Conservation (phyloP, 2,329 filamentous ascomycete genomes). For the Camillea tinctor region DNA sequence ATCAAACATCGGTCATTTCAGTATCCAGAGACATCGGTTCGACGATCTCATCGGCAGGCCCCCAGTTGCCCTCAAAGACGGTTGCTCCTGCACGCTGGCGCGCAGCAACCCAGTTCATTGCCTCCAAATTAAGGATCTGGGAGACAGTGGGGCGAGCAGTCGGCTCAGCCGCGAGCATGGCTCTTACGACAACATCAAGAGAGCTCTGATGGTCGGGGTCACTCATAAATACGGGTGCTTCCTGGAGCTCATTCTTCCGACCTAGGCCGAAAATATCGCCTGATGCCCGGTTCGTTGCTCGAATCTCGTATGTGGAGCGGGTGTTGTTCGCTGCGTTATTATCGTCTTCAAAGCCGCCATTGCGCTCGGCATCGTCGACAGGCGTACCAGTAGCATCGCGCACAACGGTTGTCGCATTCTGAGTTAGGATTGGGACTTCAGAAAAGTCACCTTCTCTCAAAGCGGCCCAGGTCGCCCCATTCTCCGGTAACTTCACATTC, state of each 20-base stretch:
- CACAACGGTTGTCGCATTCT: constrained; percentile 66
- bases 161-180: constrained; percentile 82
- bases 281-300: constrained; percentile 29
- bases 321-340: constrained; percentile 12
- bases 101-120: constrained; percentile 75
- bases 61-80: constrained; percentile 94
- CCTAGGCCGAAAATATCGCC: constrained; percentile 46
- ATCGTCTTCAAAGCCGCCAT: constrained; percentile 34
- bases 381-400: constrained; percentile 75
- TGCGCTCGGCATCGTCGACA: constrained; percentile 43
- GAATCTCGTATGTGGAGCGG: constrained; percentile 27
- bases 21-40: constrained; percentile 45
- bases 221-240: constrained; percentile 88
- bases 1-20: constrained; percentile 60
- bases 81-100: constrained; percentile 86
- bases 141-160: constrained; percentile 69
- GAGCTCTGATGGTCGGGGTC: constrained; percentile 69
- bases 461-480: constrained; percentile 87
- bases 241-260: constrained; percentile 49
- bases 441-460: constrained; percentile 86
- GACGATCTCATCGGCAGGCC: constrained; percentile 61
- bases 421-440: constrained; percentile 84
- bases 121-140: constrained; percentile 70
- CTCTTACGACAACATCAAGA: constrained; percentile 78
- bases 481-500: constrained; percentile 91